Evolutionary conservation across 148 eudicot species (phyloP).

Genomic region (Nyssa sinensis): DNA sequence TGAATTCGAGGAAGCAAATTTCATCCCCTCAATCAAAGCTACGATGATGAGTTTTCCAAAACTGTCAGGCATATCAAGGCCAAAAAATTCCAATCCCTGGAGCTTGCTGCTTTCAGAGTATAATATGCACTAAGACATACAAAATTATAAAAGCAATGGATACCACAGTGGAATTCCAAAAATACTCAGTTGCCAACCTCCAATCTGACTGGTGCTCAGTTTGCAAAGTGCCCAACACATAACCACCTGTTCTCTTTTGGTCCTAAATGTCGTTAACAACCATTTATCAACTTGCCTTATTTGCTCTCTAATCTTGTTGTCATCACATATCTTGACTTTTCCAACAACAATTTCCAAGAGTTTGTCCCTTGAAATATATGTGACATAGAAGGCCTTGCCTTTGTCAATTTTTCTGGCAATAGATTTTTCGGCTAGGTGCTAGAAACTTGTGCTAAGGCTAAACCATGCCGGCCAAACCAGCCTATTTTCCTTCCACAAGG

Average conservation of each 20-base stretch:
- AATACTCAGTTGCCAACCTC: slow-evolving; percentile 59
- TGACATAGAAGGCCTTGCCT: slow-evolving; percentile 53
- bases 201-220: slow-evolving; percentile 61
- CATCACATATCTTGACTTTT: slow-evolving; percentile 87
- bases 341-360: too few species aligned
- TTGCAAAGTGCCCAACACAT: slow-evolving; percentile 46
- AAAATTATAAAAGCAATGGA: slow-evolving; percentile 43
- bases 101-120: slow-evolving; percentile 42
- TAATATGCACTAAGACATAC: slow-evolving; percentile 62
- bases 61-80: slow-evolving; percentile 83
- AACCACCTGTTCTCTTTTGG: slow-evolving; percentile 45
- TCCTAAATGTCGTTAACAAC: slow-evolving; percentile 75
- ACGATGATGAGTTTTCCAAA: slow-evolving; percentile 76
- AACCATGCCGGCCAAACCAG: too few species aligned
- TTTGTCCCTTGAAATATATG: slow-evolving; percentile 66
- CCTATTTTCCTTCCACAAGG: slow-evolving; percentile 16
- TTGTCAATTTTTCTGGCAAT: slow-evolving; percentile 60
- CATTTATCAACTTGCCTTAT: slow-evolving; percentile 48
- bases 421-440: slow-evolving; percentile 51
- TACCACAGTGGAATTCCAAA: too few species aligned
- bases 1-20: too few species aligned
- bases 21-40: too few species aligned
- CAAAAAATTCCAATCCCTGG: too few species aligned
- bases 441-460: slow-evolving; percentile 49
- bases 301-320: slow-evolving; percentile 55